Evolutionary conservation across 2,329 filamentous ascomycete genomes (phyloP).

Genomic region (Xylaria sp.): DNA sequence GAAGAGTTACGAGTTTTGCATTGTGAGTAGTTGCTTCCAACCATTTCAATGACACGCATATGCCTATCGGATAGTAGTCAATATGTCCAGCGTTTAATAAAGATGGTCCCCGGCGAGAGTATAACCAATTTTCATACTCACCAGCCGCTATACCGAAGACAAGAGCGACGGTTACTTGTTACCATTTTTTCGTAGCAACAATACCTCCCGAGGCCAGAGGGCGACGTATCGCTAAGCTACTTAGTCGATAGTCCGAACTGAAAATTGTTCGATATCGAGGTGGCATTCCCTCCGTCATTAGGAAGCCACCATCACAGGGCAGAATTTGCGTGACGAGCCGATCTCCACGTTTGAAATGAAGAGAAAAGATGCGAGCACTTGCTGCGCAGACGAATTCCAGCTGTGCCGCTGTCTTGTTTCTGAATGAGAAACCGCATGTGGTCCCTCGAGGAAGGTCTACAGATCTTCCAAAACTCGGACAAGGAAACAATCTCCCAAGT

Average conservation of each 20-base stretch:
- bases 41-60: not conserved
- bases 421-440: not conserved
- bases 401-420: not conserved
- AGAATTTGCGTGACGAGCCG: not conserved
- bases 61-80: not conserved
- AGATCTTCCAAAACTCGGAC: not conserved
- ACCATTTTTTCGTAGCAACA: not conserved
- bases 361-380: not conserved
- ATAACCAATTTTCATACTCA: not conserved
- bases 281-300: not conserved
- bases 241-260: not conserved
- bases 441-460: not conserved
- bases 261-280: not conserved
- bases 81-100: not conserved
- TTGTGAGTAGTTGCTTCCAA: no score
- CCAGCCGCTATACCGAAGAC: not conserved
- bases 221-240: not conserved
- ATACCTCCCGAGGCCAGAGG: not conserved
- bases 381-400: not conserved
- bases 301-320: not conserved
- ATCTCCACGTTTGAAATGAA: not conserved
- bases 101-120: not conserved
- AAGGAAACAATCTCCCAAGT: not conserved
- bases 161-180: not conserved
- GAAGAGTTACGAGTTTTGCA: not conserved